A percentile compares a stretch with the other conserved stretches of the same genome.
These are phyloP conservation scores for Xylaria sp. DNA, from an alignment of 2,329 filamentous ascomycete species.

Conservation along the genomic window DNA sequence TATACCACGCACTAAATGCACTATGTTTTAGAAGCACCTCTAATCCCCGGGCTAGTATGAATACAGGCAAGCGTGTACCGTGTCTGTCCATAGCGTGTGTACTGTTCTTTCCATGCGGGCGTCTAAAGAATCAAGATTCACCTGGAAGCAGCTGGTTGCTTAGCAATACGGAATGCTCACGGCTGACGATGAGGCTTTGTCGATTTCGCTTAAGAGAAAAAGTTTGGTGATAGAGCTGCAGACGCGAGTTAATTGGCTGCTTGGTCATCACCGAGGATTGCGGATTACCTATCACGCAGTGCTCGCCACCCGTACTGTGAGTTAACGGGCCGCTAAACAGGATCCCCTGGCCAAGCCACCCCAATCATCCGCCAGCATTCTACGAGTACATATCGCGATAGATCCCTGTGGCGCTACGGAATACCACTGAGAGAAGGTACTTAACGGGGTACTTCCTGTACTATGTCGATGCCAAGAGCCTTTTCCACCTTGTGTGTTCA, in stretches of 20 bases:
- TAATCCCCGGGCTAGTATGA: neutral
- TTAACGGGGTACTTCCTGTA: neutral
- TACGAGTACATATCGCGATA: neutral
- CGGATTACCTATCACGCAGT: too few relatives aligned
- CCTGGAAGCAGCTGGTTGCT: neutral
- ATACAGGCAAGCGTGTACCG: neutral
- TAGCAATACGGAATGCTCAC: neutral
- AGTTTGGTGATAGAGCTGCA: neutral
- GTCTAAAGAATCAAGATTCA: neutral
- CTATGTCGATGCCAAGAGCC: too few relatives aligned
- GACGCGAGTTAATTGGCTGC: neutral
- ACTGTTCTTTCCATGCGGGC: neutral
- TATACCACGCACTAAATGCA: neutral
- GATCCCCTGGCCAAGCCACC: neutral
- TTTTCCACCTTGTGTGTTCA: too few relatives aligned
- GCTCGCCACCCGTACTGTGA: neutral
- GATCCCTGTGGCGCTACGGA: neutral
- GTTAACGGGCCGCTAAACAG: neutral
- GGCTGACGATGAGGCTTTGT: neutral
- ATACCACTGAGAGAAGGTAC: neutral
- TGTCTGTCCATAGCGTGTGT: neutral
- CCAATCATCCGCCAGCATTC: neutral
- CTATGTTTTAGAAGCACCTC: neutral
- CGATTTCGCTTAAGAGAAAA: neutral
- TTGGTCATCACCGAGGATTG: neutral